These are phyloP conservation scores for Saccharomycopsis fermentans DNA, from an alignment of 805 yeast genomes.

Conservation along the genomic window DNA sequence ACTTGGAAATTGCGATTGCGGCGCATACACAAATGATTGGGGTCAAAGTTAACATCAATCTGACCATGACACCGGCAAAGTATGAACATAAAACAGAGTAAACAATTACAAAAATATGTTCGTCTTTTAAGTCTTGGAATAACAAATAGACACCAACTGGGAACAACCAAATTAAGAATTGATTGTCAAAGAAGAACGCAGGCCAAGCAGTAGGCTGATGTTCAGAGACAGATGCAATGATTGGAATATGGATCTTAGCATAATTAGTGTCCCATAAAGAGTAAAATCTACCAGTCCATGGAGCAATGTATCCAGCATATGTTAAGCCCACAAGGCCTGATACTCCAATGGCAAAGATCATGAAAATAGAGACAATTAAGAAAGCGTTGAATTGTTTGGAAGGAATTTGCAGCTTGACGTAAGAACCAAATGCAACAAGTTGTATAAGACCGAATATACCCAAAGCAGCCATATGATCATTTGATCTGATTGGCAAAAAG, in stretches of 20 bases:
- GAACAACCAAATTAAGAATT: conserved; percentile 91
- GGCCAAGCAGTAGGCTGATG: conserved; percentile 99
- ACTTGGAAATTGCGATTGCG: conserved; percentile 77
- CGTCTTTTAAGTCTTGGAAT: conserved; percentile 82
- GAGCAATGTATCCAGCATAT: conserved; percentile 88
- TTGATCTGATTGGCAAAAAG: conserved; percentile 89
- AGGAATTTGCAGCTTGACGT: conserved; percentile 64
- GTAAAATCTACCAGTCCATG: conserved; percentile 99
- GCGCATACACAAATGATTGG: conserved; percentile 93
- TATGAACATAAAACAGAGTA: conserved; percentile 91
- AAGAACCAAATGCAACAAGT: conserved; percentile 77
- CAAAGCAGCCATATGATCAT: conserved; percentile 96
- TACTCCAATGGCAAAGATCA: conserved; percentile 54
- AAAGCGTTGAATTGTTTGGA: conserved; percentile 60
- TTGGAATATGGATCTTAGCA: conserved; percentile 96
- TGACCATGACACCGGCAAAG: conserved; percentile 98
- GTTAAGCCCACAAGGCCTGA: conserved; percentile 71
- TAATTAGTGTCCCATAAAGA: conserved; percentile 97
- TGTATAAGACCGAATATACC: conserved; percentile 96
- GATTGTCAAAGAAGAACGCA: conserved; percentile 89
- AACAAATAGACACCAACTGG: conserved; percentile 93
- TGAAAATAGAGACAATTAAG: conserved; percentile 46
- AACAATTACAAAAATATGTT: conserved; percentile 85
- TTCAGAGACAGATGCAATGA: conserved; percentile 96
- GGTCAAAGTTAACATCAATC: conserved; percentile 92